Conservation (phyloP, 2,329 filamentous ascomycete species). For the Colletotrichum sp. region DNA sequence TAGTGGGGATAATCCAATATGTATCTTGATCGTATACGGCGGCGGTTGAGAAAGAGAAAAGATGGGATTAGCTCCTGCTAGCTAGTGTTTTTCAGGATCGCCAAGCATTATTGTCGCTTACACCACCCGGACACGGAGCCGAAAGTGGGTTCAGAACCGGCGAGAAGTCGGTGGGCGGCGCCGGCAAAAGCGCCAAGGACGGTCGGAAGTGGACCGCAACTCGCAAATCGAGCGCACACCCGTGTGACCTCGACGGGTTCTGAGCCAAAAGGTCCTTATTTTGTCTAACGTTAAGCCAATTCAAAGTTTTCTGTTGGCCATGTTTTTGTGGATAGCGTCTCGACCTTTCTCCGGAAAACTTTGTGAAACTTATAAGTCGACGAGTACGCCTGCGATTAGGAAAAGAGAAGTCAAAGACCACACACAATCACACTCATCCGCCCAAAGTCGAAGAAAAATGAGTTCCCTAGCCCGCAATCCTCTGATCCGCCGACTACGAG, state of each 20-base stretch:
- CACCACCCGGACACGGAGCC: background rate
- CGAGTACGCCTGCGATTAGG: background rate
- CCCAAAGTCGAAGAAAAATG: background rate
- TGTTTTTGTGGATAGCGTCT: background rate
- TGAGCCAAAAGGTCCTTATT: background rate
- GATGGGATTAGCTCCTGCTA: background rate
- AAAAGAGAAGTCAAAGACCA: background rate
- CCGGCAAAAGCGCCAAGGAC: background rate
- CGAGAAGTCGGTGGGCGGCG: background rate
- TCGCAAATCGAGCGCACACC: background rate
- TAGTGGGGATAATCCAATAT: background rate
- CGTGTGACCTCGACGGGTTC: background rate
- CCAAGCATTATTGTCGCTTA: background rate
- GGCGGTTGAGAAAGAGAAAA: background rate
- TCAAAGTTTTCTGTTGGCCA: background rate
- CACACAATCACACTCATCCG: background rate
- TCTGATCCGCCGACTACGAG: background rate
- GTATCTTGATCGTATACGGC: background rate
- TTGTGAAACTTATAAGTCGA: background rate
- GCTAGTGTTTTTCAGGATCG: background rate
- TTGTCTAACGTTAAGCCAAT: background rate
- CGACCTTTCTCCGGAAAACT: background rate
- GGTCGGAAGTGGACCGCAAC: background rate
- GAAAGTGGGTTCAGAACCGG: background rate
- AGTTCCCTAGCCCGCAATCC: background rate